Base-by-base conservation (phyloP, 2,329 filamentous ascomycete genomes). In the Nemania abortiva region DNA sequence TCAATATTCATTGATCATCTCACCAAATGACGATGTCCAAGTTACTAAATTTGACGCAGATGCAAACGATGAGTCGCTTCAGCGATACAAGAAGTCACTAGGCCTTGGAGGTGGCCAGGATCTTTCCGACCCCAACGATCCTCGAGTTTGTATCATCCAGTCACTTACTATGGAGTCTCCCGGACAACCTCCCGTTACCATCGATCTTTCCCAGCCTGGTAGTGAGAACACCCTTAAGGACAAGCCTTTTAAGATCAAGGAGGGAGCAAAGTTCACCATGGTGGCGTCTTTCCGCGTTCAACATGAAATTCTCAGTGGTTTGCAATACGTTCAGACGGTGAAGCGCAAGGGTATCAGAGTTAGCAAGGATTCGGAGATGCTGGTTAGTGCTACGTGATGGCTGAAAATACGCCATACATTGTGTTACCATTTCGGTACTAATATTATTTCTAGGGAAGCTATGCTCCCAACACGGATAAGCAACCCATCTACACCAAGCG, bases 351-450 rank as follows among this genome's bases (percentile, higher is more conserved):
- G 93, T 63, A 87, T 98, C 80, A 89, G 89, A 68, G 89, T 95
- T 70, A 93, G 92, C 85, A 99, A 98, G 89, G 92, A 96, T 78
- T 92, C 97, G 76, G 95, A 98, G 85, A 99, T 99, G 96, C 92
- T 99, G 88, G 94, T 96, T 82, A 78, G 91, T 86, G 42, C 52
- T 15, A 50, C 9, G 45, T 63, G 22, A 27, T 7, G 15, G 39
- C 15, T 53, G 57, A n/a, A 6, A 27, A 15, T 6, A 6, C 20
- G 2, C 31, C 20, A 34, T 18, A 24, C 22, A 18, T 58, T 31
- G 2, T 37, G 10, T 45, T n/a, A 13, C 24, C 1, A 52, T 53
- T 75, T 34, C 15, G 2, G 52, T 62, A 37, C 74, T 82, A 62
- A 83, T 72, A 45, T 56, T 9, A 56, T 37, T 31, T 50, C 72